Conservation (phyloP, 371 early-diverging fungal genomes). For the Batkoa obscura region DNA sequence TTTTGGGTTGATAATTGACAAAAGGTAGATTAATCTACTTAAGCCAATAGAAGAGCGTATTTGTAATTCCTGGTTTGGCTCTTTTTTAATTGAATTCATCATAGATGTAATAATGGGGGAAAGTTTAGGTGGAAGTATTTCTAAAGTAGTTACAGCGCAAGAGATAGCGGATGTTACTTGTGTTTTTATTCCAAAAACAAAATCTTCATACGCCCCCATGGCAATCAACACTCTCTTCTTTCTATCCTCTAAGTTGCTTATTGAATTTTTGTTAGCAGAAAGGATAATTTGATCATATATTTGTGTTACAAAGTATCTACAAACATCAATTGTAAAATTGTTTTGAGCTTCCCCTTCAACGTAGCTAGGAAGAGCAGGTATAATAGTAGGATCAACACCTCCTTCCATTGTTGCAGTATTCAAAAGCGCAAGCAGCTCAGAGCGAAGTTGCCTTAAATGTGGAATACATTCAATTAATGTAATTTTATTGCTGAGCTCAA, state of each 20-base stretch:
- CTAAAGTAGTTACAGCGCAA: slow-evolving; percentile 61
- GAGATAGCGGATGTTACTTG: slow-evolving; percentile 58
- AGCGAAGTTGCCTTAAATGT: slow-evolving; percentile 45
- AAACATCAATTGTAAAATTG: slow-evolving; percentile 42
- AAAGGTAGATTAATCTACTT: slow-evolving; percentile 30
- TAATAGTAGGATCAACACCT: slow-evolving; percentile 17
- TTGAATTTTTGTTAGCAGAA: slow-evolving; percentile 15
- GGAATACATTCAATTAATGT: slow-evolving; percentile 40
- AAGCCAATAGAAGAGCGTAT: slow-evolving; percentile 31
- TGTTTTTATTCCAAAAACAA: slow-evolving; percentile 19
- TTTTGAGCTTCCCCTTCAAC: slow-evolving; percentile 24
- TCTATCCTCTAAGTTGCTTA: slow-evolving; percentile 28
- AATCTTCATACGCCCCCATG: slow-evolving; percentile 38
- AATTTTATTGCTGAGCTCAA: neutral
- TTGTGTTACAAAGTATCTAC: slow-evolving; percentile 26
- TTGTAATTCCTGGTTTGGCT: slow-evolving; percentile 51
- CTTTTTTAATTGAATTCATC: slow-evolving; percentile 73
- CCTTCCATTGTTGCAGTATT: slow-evolving; percentile 35
- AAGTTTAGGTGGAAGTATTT: slow-evolving; percentile 57
- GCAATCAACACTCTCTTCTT: slow-evolving; percentile 39
- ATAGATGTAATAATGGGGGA: slow-evolving; percentile 70
- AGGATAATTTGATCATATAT: slow-evolving; percentile 21
- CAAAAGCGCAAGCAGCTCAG: slow-evolving; percentile 47
- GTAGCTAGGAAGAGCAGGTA: slow-evolving; percentile 38
- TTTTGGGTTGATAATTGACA: slow-evolving; percentile 20